Percentiles rank a stretch among this genome's conserved stretches.
Evolutionary conservation across 495 filamentous ascomycete species (phyloP).

Genomic region (Penicillium longicatenatum): DNA sequence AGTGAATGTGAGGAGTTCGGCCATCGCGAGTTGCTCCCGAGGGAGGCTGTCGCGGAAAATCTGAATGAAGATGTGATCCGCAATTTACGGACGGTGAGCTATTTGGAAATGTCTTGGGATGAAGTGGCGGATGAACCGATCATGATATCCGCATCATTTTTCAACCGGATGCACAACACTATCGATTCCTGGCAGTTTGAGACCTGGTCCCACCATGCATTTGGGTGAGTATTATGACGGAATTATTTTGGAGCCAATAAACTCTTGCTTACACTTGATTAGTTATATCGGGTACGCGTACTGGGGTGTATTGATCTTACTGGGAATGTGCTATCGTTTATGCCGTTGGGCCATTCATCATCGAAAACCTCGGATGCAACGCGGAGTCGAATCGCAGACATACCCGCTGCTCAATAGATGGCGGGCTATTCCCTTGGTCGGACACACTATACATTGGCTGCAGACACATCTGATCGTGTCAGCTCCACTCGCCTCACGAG

Average conservation of each 20-base stretch:
- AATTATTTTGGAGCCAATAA: no score
- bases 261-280: background rate
- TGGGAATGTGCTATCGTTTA: conserved; percentile 32
- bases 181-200: conserved; percentile 42
- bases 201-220: conserved; percentile 40
- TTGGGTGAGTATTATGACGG: conserved; percentile 27
- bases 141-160: conserved; percentile 34
- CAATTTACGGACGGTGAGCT: conserved; percentile 35
- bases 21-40: conserved; percentile 30
- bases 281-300: conserved; percentile 36
- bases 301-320: conserved; percentile 31
- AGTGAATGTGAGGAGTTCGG: conserved; percentile 32
- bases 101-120: conserved; percentile 26
- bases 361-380: conserved; percentile 6
- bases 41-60: conserved; percentile 36
- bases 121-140: conserved; percentile 28
- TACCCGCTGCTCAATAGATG: background rate
- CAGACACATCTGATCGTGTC: conserved; percentile 39
- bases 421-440: background rate
- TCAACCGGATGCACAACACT: conserved; percentile 33
- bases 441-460: conserved; percentile 25
- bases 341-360: conserved; percentile 6
- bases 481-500: conserved; percentile 28
- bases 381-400: conserved; percentile 10
- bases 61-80: conserved; percentile 39